These are phyloP conservation scores for Heritiera fomes DNA, from an alignment of 345 rosid species.

Conservation along the genomic window DNA sequence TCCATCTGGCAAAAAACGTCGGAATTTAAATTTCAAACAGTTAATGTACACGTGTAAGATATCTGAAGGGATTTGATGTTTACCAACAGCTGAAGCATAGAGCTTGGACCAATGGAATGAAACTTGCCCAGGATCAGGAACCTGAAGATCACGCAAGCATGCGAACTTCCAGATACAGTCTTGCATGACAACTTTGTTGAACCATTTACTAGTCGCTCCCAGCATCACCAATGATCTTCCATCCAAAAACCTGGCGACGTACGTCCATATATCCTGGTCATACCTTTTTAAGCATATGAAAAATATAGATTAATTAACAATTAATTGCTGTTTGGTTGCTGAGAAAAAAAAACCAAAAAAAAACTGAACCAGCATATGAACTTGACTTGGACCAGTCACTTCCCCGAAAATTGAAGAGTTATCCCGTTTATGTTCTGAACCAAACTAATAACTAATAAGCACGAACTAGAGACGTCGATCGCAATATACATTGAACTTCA, in stretches of 20 bases:
- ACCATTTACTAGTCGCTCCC: conserved; percentile 69
- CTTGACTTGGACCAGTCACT: too few species aligned
- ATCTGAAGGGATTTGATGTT: neutral
- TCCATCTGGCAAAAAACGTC: conserved; percentile 54
- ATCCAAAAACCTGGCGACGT: conserved; percentile 70
- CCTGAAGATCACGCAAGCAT: conserved; percentile 92
- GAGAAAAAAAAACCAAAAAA: neutral
- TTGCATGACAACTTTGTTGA: conserved; percentile 54
- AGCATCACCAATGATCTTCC: conserved; percentile 82
- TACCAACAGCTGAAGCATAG: conserved; percentile 79
- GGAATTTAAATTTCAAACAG: neutral
- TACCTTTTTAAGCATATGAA: conserved; percentile 42
- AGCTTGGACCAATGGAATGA: conserved; percentile 67
- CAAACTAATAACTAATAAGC: too few species aligned
- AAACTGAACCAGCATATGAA: too few species aligned
- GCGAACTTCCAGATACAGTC: conserved; percentile 74
- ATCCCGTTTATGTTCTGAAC: neutral
- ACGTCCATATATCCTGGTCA: conserved; percentile 80
- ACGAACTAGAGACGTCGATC: too few species aligned
- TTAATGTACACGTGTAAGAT: neutral
- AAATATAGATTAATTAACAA: neutral
- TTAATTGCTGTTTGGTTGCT: neutral
- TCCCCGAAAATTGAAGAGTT: neutral
- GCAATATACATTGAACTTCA: too few species aligned
- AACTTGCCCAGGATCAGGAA: conserved; percentile 46